phyloP scores from a whole-genome alignment of 495 filamentous ascomycete species.

The Penicillium dipodomyicola region DNA sequence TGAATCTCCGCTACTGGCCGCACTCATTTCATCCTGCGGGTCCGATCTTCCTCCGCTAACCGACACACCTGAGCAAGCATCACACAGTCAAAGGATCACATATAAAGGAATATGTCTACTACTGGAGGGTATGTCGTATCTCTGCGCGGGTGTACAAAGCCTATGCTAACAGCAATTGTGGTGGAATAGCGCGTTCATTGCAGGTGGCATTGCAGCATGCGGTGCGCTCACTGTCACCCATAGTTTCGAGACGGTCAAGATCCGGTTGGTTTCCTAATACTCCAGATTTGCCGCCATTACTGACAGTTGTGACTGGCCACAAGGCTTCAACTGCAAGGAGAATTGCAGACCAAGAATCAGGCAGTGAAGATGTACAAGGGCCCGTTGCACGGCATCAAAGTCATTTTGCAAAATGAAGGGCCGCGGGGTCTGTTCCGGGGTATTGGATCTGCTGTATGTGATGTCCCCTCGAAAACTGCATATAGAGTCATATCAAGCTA shows the following conservation, averaged over 20 bases:
- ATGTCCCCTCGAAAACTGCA: background rate
- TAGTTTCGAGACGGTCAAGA: slow-evolving; percentile 98
- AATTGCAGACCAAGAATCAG: slow-evolving; percentile 81
- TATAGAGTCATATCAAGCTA: slow-evolving; percentile 3
- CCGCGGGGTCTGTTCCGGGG: slow-evolving; percentile 82
- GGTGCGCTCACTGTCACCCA: slow-evolving; percentile 97
- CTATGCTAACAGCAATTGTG: slow-evolving; percentile 15
- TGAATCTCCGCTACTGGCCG: background rate
- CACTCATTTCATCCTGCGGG: background rate
- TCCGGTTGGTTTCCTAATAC: slow-evolving; percentile 58
- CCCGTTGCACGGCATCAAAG: slow-evolving; percentile 86
- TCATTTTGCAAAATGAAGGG: slow-evolving; percentile 91
- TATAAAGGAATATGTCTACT: slow-evolving; percentile 44
- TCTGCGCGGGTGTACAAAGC: background rate
- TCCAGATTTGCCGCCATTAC: background rate
- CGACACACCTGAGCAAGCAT: slow-evolving; percentile 12
- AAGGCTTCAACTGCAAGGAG: slow-evolving; percentile 93
- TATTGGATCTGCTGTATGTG: slow-evolving; percentile 74
- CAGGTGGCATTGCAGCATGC: slow-evolving; percentile 93
- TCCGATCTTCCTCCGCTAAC: slow-evolving; percentile 25
- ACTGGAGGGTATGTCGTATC: slow-evolving; percentile 46
- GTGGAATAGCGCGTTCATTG: slow-evolving; percentile 67
- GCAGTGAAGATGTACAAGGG: slow-evolving; percentile 85
- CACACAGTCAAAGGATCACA: background rate
- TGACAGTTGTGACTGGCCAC: background rate